These are phyloP conservation scores for Clarireedia paspali DNA, from an alignment of 2,329 filamentous ascomycete genomes.

Conservation along the genomic window DNA sequence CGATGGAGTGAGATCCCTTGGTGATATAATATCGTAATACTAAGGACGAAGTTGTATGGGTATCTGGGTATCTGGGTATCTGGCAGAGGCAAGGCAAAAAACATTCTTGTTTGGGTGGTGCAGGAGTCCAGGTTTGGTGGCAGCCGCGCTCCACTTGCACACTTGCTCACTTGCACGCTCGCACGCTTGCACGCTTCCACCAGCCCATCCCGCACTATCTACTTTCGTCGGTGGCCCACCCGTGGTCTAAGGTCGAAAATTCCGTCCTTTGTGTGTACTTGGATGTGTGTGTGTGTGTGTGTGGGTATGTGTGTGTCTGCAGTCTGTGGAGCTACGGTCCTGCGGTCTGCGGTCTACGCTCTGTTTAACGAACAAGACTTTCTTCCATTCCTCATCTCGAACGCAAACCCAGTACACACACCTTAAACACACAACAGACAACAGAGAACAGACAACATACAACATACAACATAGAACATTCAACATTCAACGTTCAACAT, in stretches of 20 bases:
- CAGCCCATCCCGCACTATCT: slow-evolving; percentile 18
- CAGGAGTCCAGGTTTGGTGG: neutral
- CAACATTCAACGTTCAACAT: neutral
- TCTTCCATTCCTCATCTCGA: slow-evolving; percentile 7
- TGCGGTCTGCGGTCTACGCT: neutral
- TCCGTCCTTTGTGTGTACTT: no score
- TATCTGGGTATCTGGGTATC: no score
- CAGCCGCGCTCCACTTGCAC: neutral
- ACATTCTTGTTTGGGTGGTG: no score
- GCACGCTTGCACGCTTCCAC: slow-evolving; percentile 7
- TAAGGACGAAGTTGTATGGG: no score
- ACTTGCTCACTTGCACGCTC: neutral
- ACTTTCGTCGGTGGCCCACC: neutral
- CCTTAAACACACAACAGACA: neutral
- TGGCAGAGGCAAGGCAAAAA: no score
- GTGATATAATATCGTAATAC: no score
- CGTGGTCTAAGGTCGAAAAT: neutral
- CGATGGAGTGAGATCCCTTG: no score
- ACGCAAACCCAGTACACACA: slow-evolving; percentile 4
- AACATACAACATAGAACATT: slow-evolving; percentile 10
- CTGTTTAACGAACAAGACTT: slow-evolving; percentile 9
- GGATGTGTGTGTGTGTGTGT: no score
- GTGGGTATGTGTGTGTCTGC: no score
- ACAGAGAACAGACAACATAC: neutral
- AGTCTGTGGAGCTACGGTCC: neutral